Evolutionary conservation across 805 yeast species (phyloP).

Genomic region (Phaffomyces opuntiae): DNA sequence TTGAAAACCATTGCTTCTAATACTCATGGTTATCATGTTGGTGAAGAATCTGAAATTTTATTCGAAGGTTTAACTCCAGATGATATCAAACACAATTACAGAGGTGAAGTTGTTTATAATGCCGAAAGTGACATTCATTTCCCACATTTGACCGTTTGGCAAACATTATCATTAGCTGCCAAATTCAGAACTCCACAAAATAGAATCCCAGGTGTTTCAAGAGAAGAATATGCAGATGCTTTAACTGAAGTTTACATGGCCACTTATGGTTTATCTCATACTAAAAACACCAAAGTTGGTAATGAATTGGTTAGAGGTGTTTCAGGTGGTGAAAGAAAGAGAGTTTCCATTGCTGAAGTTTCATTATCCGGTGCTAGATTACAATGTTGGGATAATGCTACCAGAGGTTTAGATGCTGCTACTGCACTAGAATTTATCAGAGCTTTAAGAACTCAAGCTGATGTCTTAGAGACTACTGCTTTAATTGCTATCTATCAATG

Average conservation of each 20-base stretch:
- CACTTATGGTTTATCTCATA: constrained; percentile 42
- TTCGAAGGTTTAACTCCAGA: constrained; percentile 49
- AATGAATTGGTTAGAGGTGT: constrained; percentile 58
- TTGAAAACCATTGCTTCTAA: constrained; percentile 53
- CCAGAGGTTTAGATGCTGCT: constrained; percentile 55
- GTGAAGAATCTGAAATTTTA: constrained; percentile 36
- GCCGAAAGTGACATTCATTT: constrained; percentile 66
- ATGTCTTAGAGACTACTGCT: constrained; percentile 39
- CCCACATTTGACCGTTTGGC: constrained; percentile 61
- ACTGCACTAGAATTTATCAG: constrained; percentile 47
- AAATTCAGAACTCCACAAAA: constrained; percentile 53
- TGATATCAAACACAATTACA: constrained; percentile 43
- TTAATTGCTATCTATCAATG: constrained; percentile 53
- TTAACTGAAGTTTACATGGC: constrained; percentile 45
- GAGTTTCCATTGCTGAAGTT: constrained; percentile 63
- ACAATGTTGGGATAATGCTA: constrained; percentile 49
- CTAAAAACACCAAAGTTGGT: constrained; percentile 56
- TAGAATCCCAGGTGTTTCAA: constrained; percentile 50
- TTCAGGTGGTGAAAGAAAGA: constrained; percentile 66
- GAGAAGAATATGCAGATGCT: constrained; percentile 48
- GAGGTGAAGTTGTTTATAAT: constrained; percentile 67
- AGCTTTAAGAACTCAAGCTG: constrained; percentile 42
- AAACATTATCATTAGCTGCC: constrained; percentile 61
- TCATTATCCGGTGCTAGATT: constrained; percentile 36
- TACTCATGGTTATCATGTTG: constrained; percentile 52